A percentile compares a stretch with the other conserved stretches of the same genome.
Evolutionary conservation across 371 early-diverging fungal species (phyloP).

Genomic region (Actinomucor elegans): DNA sequence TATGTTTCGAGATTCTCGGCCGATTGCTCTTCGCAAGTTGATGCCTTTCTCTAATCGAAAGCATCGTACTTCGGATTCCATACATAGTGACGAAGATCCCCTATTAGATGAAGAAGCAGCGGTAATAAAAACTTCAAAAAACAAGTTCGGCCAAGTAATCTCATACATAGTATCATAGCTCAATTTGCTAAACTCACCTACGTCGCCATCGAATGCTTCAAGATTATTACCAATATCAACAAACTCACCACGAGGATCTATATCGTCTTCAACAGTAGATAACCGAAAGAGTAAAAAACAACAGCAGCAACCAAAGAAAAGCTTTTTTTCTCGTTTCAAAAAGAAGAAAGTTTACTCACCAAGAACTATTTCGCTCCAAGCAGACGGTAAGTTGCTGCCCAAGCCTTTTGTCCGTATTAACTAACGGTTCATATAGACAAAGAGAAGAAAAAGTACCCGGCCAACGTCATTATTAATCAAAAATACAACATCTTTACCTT

Average conservation of each 20-base stretch:
- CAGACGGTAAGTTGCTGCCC: constrained; percentile 22
- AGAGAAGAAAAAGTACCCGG: constrained; percentile 62
- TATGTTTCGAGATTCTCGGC: constrained; percentile 29
- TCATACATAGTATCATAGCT: not conserved
- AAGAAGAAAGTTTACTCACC: constrained; percentile 27
- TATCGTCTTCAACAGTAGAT: not conserved
- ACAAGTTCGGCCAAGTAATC: no score
- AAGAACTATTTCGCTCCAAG: constrained; percentile 32
- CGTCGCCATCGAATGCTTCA: not conserved
- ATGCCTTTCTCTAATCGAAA: constrained; percentile 43
- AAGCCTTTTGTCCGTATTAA: not conserved
- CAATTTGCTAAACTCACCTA: constrained; percentile 1
- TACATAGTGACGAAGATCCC: constrained; percentile 47
- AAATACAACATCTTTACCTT: constrained; percentile 94
- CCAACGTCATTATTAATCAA: constrained; percentile 95
- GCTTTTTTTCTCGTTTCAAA: constrained; percentile 18
- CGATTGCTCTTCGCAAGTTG: constrained; percentile 46
- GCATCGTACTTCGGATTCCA: constrained; percentile 40
- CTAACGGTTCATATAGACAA: constrained; percentile 35
- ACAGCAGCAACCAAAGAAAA: not conserved
- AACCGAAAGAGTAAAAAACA: constrained; percentile 1
- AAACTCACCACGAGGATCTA: not conserved
- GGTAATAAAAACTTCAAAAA: no score
- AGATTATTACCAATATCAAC: no score
- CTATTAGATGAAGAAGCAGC: constrained; percentile 47